A percentile compares a stretch with the other conserved stretches of the same genome.
Conservation (phyloP, 2,329 filamentous ascomycete genomes). For the Diaporthe longicolla region DNA sequence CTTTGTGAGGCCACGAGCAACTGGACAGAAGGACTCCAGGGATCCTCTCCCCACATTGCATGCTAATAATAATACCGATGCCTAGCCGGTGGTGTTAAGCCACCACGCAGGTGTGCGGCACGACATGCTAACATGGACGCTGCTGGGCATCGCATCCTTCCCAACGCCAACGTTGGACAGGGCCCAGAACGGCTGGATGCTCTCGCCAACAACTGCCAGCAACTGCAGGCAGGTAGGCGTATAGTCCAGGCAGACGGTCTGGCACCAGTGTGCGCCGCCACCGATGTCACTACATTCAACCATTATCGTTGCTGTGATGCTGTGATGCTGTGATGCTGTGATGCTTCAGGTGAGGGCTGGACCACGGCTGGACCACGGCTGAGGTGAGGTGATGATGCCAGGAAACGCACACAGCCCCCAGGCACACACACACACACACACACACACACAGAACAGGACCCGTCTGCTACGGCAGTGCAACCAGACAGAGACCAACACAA, state of each 20-base stretch:
- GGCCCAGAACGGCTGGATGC: background rate
- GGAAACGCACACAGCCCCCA: conserved; percentile 17
- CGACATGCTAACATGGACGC: conserved; percentile 14
- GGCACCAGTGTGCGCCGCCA: background rate
- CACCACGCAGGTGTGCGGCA: conserved; percentile 34
- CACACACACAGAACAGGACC: no score
- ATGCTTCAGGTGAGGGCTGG: background rate
- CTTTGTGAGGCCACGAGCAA: background rate
- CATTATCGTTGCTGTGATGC: conserved; percentile 1
- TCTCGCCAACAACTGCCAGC: conserved; percentile 15
- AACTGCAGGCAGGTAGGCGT: background rate
- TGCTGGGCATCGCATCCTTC: conserved; percentile 5
- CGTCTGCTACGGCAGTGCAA: background rate
- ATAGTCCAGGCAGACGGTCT: background rate
- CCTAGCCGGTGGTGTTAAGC: conserved; percentile 30
- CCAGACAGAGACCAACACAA: background rate
- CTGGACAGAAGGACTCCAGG: conserved; percentile 6
- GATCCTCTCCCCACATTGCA: conserved; percentile 16
- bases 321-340: background rate
- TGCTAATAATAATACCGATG: conserved; percentile 20
- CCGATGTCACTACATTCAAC: background rate
- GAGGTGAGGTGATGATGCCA: background rate
- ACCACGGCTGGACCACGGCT: background rate
- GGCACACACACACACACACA: no score
- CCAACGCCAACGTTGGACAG: background rate